A percentile compares a stretch with the other conserved stretches of the same genome.
Evolutionary conservation across 1,284 basidiomycete genomes (phyloP).

Genomic region (Rhodotorula glutinis): DNA sequence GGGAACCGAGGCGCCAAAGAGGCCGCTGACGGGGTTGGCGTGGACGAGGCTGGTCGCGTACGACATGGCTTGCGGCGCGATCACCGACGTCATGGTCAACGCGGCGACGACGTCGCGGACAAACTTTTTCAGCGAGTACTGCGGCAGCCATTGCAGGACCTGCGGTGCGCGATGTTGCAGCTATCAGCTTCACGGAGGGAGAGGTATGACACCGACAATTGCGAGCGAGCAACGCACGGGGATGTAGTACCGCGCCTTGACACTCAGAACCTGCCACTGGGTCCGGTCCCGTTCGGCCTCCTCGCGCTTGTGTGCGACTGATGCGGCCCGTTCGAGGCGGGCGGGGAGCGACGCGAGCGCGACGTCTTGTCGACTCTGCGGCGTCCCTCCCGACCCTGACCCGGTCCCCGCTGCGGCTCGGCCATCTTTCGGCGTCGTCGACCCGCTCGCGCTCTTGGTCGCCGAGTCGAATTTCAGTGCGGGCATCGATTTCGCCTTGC

Average conservation of each 20-base stretch:
- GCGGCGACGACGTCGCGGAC: constrained; percentile 79
- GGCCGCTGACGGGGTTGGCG: constrained; percentile 55
- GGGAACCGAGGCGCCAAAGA: constrained; percentile 58
- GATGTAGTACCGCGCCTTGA: constrained; percentile 40
- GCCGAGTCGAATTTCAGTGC: too few relatives aligned
- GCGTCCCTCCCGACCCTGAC: background rate
- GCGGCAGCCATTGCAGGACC: constrained; percentile 66
- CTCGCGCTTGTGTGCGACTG: constrained; percentile 17
- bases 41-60: constrained; percentile 79
- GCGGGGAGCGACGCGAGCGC: constrained; percentile 30
- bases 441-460: background rate
- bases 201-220: too few relatives aligned
- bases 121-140: constrained; percentile 72
- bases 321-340: constrained; percentile 13
- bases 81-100: constrained; percentile 75
- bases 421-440: background rate
- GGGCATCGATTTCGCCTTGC: too few relatives aligned
- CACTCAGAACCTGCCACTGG: constrained; percentile 14
- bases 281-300: constrained; percentile 10
- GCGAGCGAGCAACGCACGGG: constrained; percentile 10
- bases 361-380: constrained; percentile 7
- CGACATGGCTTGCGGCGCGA: constrained; percentile 85
- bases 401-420: too few relatives aligned
- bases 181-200: too few relatives aligned
- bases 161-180: background rate